Base-by-base conservation (phyloP, 495 filamentous ascomycete species). In the Lasiosphaeris hirsuta region DNA sequence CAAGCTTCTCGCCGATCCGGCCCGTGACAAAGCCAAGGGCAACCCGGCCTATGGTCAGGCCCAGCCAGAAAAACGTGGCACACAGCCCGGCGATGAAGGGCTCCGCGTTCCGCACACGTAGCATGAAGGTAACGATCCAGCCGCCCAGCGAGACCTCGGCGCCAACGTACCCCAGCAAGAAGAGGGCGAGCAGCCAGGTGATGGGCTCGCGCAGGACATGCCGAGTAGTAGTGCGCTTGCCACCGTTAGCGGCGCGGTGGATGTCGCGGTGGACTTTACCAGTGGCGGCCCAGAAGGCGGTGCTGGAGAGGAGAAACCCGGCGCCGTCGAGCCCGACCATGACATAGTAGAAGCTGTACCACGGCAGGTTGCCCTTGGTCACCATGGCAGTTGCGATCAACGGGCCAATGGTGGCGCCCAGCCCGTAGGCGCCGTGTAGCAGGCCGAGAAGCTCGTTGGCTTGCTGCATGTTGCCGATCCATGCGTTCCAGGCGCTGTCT, bases 21-120 rank as follows among this genome's bases (percentile, higher is more conserved):
- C 82, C 82, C 0, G 89, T 89, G 0, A 86, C 72, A 43, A 90
- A 88, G 0, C 83, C 83, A 40, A 95, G 75, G 9, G 85, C 54
- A 57, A 95, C 84, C 3, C 91, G 79, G 1, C 91, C 91, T 10
- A 88, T 62, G 9, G 89, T 91, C 40, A 95, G 80, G 35, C 90
- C 90, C 2, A 83, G 84, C 90, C 90, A 95, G 70, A 96, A 96
- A 51, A 90, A 90, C 72, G 93, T 94, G 71, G 97, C 94, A 0
- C 76, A 90, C 38, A 87, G 83, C 51, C 93, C 94, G 0, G 94
- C 88, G 5, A 76, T 77, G 35, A 84, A 84, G 3, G 85, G 84
- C 40, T 86, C 79, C 4, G 88, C 90, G 54, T 85, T 71, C 10
- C 92, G 86, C 44, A 90, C 87, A 23, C 74, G 80, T 58, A 94